Base-by-base conservation (phyloP, 768 basidiomycete species). In the Fistulinella prunicolor region DNA sequence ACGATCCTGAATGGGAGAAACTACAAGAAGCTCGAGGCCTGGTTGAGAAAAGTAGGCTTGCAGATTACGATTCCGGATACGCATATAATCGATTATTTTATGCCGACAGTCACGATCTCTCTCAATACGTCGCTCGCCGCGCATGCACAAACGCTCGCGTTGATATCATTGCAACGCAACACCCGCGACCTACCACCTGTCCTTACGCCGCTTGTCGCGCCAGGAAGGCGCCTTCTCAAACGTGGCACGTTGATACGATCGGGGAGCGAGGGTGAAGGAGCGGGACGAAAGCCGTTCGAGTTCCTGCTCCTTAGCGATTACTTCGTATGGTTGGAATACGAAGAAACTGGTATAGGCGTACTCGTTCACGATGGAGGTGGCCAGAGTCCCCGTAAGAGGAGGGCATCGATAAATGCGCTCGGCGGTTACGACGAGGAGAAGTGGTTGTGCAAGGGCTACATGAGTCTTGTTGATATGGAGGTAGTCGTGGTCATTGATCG, bases 221-320 rank as follows among this genome's bases (percentile, higher is more conserved):
- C 94, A 0, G 92, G 93, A 1, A 83, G 93, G n/a, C 77, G 73
- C 0, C 77, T 94, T 36, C 65, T 95, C 38, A 85, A 82, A 47
- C 80, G 87, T 12, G 86, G 84, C 0, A 55, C 75, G 1, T 71
- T 90, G 6, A 60, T 82, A 14, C 82, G 85, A 58, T 57, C 63
- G 2, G 55, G 54, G 10, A 50, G 65, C 76, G 42, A 81, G 81
- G 59, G 76, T 52, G 76, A 73, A 4, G 64, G 68, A 42, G 37
- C 44, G 3, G 57, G 16, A 35, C 61, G 63, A 46, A 63, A 37
- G 73, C 79, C 13, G 64, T 78, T 42, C 76, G 85, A 88, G 53
- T 88, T 94, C 61, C 70, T 94, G 9, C 75, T 94, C 1, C 89
- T 94, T 63, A 86, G 84, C 13, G 92, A 94, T 66, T 83, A 82